These are phyloP conservation scores for Cystoderma amianthinum DNA, from an alignment of 768 basidiomycete genomes.

Conservation along the genomic window DNA sequence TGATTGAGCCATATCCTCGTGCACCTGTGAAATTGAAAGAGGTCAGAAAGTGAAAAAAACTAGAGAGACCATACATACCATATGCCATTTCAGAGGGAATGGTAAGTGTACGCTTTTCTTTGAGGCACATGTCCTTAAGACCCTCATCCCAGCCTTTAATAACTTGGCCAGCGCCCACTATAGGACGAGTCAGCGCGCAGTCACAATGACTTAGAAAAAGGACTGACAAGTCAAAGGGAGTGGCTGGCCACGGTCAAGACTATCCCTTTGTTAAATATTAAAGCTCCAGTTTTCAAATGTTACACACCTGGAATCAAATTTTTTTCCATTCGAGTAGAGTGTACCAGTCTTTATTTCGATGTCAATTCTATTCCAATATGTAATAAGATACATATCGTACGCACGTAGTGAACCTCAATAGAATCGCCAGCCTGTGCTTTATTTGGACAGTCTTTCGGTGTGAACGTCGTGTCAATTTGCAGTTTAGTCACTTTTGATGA, in stretches of 20 bases:
- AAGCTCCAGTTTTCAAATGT: not conserved
- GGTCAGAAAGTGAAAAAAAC: not conserved
- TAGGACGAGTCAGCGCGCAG: not conserved
- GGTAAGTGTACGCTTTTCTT: conserved; percentile 84
- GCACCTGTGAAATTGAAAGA: conserved; percentile 34
- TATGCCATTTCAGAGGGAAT: conserved; percentile 81
- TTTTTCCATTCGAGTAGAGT: conserved; percentile 63
- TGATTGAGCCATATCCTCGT: conserved; percentile 69
- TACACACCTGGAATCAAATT: conserved; percentile 84
- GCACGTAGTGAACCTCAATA: conserved; percentile 75
- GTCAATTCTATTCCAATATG: too few species aligned
- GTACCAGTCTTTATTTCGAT: conserved; percentile 65
- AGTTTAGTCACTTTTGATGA: too few species aligned
- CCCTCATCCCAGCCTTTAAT: conserved; percentile 88
- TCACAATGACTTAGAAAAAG: not conserved
- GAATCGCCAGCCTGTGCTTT: conserved; percentile 56
- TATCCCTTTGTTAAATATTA: too few species aligned
- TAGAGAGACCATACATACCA: conserved; percentile 48
- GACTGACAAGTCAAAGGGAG: conserved; percentile 71
- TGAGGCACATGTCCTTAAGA: conserved; percentile 76
- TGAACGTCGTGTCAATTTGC: conserved; percentile 51
- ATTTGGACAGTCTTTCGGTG: conserved; percentile 47
- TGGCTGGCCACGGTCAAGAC: conserved; percentile 67
- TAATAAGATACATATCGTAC: too few species aligned
- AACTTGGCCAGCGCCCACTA: conserved; percentile 79